Base-by-base conservation (phyloP, 305 asterid species). In the Fraxinus nigra region DNA sequence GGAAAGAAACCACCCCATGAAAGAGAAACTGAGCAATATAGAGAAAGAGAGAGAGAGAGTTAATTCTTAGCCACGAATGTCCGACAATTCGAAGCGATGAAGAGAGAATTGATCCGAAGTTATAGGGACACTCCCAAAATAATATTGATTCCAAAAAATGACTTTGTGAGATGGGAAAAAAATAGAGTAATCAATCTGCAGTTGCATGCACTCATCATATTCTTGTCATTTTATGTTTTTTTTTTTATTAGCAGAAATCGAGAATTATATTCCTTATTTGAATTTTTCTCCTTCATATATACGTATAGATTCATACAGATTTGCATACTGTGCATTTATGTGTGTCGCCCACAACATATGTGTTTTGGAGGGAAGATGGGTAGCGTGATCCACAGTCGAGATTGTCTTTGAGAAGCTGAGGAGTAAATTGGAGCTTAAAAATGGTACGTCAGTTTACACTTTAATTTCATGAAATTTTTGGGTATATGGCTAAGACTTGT, bases 91-190 rank as follows among this genome's bases (percentile, higher is more conserved):
- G 81, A 83, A 85, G 84, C 84, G 81, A 78, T 89, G 81, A 33
- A 34, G 51, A 75, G 82, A 83, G 84, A 76, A 76, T 81, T 78
- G 91, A 87, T 89, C 97, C 97, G 93, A 85, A 85, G 85, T 82
- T 88, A 77, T 77, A 88, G 97, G 94, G 77, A 81, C 79, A 77
- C 69, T 85, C 82, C 86, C 87, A 81, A 82, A 82, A 80, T 85
- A 83, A 82, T 85, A 86, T 78, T 78, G 83, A 51, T 16, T 51
- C 61, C 61, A 51, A 16, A 81, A 67, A 67, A 85, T 78, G 82
- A 24, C 73, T 75, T 76, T 59, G 84, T 84, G 86, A 82, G 79
- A 82, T 4, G 72, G 33, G 61, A 80, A 85, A 63, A 84, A 73
- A 84, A 14, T 22, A 10, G 70, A 85, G 51, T 76, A 77, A 73